phyloP scores from a whole-genome alignment of 1,284 basidiomycete species.

The Sanghuangporus baumii region DNA sequence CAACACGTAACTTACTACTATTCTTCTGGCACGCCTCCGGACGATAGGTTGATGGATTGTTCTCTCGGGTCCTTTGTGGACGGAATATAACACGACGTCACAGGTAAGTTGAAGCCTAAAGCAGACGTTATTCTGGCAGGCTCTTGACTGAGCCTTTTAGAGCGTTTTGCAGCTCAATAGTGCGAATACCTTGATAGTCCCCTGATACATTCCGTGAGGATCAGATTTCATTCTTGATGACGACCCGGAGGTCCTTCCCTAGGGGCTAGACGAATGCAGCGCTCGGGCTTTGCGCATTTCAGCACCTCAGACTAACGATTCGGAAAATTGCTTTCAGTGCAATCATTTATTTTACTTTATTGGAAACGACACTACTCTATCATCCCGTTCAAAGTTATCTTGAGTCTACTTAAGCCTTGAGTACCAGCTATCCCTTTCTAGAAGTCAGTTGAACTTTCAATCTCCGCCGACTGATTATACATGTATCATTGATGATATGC shows the following conservation, averaged over 20 bases:
- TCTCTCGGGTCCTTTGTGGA: conserved; percentile 31
- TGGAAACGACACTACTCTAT: no score
- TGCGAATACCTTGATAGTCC: conserved; percentile 30
- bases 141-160: neutral
- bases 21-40: neutral
- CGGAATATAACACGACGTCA: conserved; percentile 22
- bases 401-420: no score
- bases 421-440: no score
- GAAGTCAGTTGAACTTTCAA: no score
- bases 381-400: no score
- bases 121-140: neutral
- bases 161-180: conserved; percentile 33
- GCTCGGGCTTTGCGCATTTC: no score
- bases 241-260: conserved; percentile 20
- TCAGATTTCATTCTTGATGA: conserved; percentile 33
- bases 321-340: no score
- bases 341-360: no score
- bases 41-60: neutral
- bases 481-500: no score
- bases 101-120: conserved; percentile 17
- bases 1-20: conserved; percentile 10
- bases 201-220: conserved; percentile 32
- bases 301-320: no score
- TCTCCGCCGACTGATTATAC: no score
- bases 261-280: no score